Base-by-base conservation (phyloP, 1,284 basidiomycete species). In the Microbotryum silenes-acaulis region DNA sequence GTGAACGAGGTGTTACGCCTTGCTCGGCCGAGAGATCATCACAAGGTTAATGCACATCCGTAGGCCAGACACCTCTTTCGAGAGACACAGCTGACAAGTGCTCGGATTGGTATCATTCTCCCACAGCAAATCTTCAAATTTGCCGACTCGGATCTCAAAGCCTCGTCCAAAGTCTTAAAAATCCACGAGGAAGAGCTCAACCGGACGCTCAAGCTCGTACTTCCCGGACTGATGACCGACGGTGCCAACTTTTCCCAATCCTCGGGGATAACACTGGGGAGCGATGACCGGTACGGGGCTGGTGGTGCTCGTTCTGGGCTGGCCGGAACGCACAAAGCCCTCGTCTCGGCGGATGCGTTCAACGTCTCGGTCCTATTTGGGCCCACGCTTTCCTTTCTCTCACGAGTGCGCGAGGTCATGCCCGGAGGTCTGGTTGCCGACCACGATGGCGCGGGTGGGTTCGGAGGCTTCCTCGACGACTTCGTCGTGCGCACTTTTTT, bases 1-100 rank as follows among this genome's bases (percentile, higher is more conserved):
- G 89, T 98, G 75, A 97, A 96, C 71, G 94, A 97, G 71, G 85
- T 93, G 12, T 81, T 99, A 45, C 82, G 89, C n/a, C 88, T 90
- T 61, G 87, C 88, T 21, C 85, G 83, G 68, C 83, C 86, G 64
- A 80, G 90, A 63, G 90, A 94, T 70, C 86, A 81, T 73, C 79
- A 82, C 61, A 91, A 90, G 80, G 90, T 89, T 60, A 33, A 71
- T 42, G 12, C 16, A 42, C 37, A 42, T 42, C 37, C 37, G 37
- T 31, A 42, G 14, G 16, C 5, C 37, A 10, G 37, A 12, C 7
- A 23, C 5, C 69, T 61, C 47, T 37, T 33, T 8, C 23, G 57
- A 49, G n/a, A 49, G n/a, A 45, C 27, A 42, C 27, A 16, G 44
- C 18, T 51, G 21, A 51, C 50, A 25, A 31, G 31, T 7, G 16